Conservation (phyloP, 306 rosid genomes). For the Quillaja saponaria region DNA sequence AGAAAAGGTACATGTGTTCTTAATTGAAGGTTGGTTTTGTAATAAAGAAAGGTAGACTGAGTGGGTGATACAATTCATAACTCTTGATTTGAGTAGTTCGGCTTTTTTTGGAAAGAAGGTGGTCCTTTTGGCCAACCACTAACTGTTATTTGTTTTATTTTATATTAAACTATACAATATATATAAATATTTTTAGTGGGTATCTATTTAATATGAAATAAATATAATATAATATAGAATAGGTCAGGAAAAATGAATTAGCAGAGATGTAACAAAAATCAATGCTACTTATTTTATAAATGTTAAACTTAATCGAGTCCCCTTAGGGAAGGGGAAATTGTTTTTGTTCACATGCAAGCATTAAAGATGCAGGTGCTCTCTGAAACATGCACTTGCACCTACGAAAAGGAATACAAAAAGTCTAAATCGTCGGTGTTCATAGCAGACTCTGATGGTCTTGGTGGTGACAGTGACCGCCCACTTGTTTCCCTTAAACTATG, state of each 20-base stretch:
- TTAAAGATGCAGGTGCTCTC: conserved; percentile 6
- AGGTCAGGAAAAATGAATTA: too few species aligned
- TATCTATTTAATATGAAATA: too few species aligned
- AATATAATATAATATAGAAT: too few species aligned
- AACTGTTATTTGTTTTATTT: conserved; percentile 18
- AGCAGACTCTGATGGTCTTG: conserved; percentile 16
- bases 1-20: conserved; percentile 38
- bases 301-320: conserved; percentile 8
- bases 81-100: conserved; percentile 23
- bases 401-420: too few species aligned
- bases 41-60: conserved; percentile 26
- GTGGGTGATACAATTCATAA: conserved; percentile 54
- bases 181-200: too few species aligned
- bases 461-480: not conserved
- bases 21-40: conserved; percentile 39
- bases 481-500: too few species aligned
- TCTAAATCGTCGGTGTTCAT: conserved; percentile 35
- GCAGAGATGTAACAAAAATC: not conserved
- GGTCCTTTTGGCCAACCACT: conserved; percentile 27
- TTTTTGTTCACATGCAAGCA: conserved; percentile 39
- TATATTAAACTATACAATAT: too few species aligned
- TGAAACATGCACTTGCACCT: conserved; percentile 11
- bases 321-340: conserved; percentile 19
- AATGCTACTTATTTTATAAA: not conserved
- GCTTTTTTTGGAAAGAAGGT: conserved; percentile 17